Percentiles rank a stretch among this genome's conserved stretches.
Conservation (phyloP, 1,284 basidiomycete species). For the Dichomitus squalens region DNA sequence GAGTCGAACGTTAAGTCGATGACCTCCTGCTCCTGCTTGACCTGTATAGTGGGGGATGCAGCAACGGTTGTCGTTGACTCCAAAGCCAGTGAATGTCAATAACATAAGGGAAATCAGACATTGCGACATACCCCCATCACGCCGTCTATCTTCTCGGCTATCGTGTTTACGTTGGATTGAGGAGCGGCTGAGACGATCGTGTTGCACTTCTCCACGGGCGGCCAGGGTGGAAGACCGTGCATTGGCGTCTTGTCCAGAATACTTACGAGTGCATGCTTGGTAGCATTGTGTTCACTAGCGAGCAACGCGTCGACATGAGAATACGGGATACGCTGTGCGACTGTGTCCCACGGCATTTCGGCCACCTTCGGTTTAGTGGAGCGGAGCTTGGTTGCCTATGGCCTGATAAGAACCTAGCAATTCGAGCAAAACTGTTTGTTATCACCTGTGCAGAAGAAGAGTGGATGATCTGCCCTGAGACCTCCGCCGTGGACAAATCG, state of each 20-base stretch:
- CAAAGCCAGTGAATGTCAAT: not conserved
- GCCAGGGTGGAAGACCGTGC: too few relatives aligned
- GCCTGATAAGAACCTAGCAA: not conserved
- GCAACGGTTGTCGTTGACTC: not conserved
- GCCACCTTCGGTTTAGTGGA: constrained; percentile 3
- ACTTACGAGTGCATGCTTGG: too few relatives aligned
- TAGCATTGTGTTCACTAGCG: too few relatives aligned
- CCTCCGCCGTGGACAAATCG: not conserved
- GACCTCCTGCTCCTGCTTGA: constrained; percentile 10
- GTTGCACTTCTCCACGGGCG: too few relatives aligned
- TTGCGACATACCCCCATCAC: too few relatives aligned
- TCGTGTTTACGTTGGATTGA: too few relatives aligned
- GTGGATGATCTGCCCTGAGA: not conserved
- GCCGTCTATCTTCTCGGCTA: too few relatives aligned
- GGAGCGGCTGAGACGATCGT: too few relatives aligned
- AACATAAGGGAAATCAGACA: not conserved
- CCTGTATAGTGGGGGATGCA: not conserved
- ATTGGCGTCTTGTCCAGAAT: too few relatives aligned
- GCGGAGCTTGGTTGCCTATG: not conserved
- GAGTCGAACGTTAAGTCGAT: constrained; percentile 26
- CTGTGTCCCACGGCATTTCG: constrained; percentile 19
- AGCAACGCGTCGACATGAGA: not conserved
- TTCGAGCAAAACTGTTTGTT: not conserved
- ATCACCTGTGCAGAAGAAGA: not conserved
- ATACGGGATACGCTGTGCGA: not conserved